phyloP scores from a whole-genome alignment of 768 basidiomycete species.

The Calocybe indica region DNA sequence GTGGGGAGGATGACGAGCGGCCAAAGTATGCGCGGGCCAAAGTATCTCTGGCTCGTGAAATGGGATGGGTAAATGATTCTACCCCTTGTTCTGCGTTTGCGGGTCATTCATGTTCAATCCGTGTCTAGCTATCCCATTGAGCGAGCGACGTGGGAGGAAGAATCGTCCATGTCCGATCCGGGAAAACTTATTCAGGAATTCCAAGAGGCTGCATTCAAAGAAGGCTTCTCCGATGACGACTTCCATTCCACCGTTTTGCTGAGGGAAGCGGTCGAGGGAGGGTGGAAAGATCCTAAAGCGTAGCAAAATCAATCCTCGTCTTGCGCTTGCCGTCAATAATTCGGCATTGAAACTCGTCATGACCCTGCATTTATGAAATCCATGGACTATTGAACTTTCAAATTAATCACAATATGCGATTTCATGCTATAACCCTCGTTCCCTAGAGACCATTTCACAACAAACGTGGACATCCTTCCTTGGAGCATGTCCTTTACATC shows the following conservation, averaged over 20 bases:
- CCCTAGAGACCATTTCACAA: too few species aligned
- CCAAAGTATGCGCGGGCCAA: slow-evolving; percentile 15
- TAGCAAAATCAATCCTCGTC: neutral
- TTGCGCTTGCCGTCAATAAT: neutral
- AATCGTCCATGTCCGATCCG: slow-evolving; percentile 22
- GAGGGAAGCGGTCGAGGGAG: slow-evolving; percentile 23
- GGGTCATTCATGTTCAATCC: neutral
- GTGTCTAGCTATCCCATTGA: slow-evolving; percentile 22
- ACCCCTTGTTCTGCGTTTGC: neutral
- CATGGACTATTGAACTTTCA: too few species aligned
- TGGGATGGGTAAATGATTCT: slow-evolving; percentile 29
- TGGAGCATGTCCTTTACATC: too few species aligned
- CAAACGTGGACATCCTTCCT: too few species aligned
- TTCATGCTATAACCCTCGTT: too few species aligned
- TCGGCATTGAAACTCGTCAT: neutral
- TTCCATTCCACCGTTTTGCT: slow-evolving; percentile 19
- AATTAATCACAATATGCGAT: too few species aligned
- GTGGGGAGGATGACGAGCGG: slow-evolving; percentile 23
- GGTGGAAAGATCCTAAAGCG: slow-evolving; percentile 18
- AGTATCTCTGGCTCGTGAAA: slow-evolving; percentile 29
- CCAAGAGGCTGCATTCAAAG: slow-evolving; percentile 15
- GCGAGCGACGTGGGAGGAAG: slow-evolving; percentile 31
- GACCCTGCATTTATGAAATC: neutral
- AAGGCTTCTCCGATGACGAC: slow-evolving; percentile 21
- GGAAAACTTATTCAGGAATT: slow-evolving; percentile 23